Base-by-base conservation (phyloP, 805 yeast species). In the Candida hungchunana region DNA sequence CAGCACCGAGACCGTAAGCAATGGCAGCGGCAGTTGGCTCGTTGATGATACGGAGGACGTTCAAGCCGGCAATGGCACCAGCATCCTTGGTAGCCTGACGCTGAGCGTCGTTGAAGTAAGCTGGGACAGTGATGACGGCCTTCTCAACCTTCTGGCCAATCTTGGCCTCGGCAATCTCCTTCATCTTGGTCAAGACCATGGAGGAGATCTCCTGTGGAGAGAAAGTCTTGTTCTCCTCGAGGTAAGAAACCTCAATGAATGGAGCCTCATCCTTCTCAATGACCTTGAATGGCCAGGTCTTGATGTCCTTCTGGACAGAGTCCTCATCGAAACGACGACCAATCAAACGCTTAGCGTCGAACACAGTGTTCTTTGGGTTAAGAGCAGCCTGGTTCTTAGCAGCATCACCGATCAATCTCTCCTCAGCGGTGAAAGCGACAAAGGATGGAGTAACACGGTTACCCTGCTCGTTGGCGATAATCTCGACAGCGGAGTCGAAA, bases 1-100 rank as follows among this genome's bases (percentile, higher is more conserved):
- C 87, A 56, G 88, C 87, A 79, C 90, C 95, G 56, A 89, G 77
- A 78, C 97, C 97, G 79, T 89, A 89, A 64, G 97, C 97, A 73
- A 89, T 87, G 56, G 97, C 97, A 60, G 97, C 97, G 48, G 97
- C 97, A 53, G 97, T 82, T 58, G 86, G 85, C 70, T 79, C 85
- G 75, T 79, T 79, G 54, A 79, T 79, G 64, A 79, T 79, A 71
- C 86, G 75, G 65, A 77, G 66, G 56, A 79, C 85, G 75, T 79
- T 77, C 67, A 79, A 71, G 67, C 86, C 86, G 51, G 86, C 77
- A 69, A 79, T 79, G 68, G 78, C 72, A 76, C 86, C 86, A 55
- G 86, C 86, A 63, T 79, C 86, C 71, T 79, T 79, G 67, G 86
- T 79, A 55, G 86, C 86, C 66, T 79, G 86, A 73, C 86, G 75